Evolutionary conservation across 2,329 filamentous ascomycete species (phyloP), one percentile per base, ranked within the genome.

Genomic region (Ophiognomonia clavigignenti-juglandacearum): DNA sequence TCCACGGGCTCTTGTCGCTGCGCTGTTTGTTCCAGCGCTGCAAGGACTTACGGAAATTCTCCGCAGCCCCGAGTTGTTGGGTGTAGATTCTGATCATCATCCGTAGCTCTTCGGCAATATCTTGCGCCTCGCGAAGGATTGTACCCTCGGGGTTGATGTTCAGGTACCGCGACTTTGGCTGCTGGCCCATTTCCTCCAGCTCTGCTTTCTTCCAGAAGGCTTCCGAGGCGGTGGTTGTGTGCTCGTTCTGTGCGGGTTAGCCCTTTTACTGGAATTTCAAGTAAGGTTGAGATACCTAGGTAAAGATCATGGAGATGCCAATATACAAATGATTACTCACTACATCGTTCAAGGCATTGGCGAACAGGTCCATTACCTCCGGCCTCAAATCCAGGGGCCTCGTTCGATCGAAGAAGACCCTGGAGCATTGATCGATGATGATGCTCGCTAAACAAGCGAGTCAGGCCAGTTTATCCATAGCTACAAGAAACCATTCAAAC

Each of bases 351-450:
- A 48, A 20, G 1, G 48, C 26, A 6, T 43, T 44, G 2, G 48
- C 29, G 10, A 50, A 50, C 6, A 50, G 34, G 11, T 47, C 48
- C 48, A 47, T 47, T 6, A 50, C 44, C 11, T 50, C 48, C 1
- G 48, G 48, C 4, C 48, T 18, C 1, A 47, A 27, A 11, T 47
- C 48, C 6, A 50, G 16, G 2, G 48, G 48, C 7, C 31, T 36
- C 4, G 48, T 50, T 14, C 48, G 39, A 16, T 50, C 48, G 10
- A 50, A 50, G 23, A 50, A 50, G 3, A 50, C 48, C 10, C 43
- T 47, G n/a, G 48, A 50, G 16, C 48, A 47, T 36, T 50, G 48
- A 11, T 50, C 48, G 11, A 50, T 47, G 4, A 50, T 47, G n/a
- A 50, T 39, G 48, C 48, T 50, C 2, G 8, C 2, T 6, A 18